Evolutionary conservation across 2,329 filamentous ascomycete genomes (phyloP).

Genomic region (Curvularia sp.): DNA sequence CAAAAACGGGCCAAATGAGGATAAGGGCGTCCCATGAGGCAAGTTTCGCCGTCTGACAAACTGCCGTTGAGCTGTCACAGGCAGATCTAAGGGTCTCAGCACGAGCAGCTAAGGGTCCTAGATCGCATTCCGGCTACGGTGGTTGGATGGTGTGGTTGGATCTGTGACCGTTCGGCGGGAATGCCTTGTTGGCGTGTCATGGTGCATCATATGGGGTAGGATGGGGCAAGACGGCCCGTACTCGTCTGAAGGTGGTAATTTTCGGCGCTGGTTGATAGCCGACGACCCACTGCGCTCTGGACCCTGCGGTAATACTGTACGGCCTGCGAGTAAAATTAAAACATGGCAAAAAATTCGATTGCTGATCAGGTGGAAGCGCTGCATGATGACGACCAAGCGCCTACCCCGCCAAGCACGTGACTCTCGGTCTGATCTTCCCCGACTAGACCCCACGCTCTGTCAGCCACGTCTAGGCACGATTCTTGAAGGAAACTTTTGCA

Average conservation of each 20-base stretch:
- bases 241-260: slow-evolving; percentile 33
- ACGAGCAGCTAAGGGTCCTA: slow-evolving; percentile 22
- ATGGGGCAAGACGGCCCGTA: slow-evolving; percentile 22
- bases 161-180: slow-evolving; percentile 22
- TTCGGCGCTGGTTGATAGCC: slow-evolving; percentile 31
- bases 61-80: slow-evolving; percentile 10
- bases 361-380: slow-evolving; percentile 26
- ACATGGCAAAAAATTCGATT: slow-evolving; percentile 7
- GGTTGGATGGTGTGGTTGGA: slow-evolving; percentile 35
- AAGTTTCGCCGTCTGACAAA: slow-evolving; percentile 38
- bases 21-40: slow-evolving; percentile 26
- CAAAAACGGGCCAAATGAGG: slow-evolving; percentile 20
- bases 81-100: slow-evolving; percentile 31
- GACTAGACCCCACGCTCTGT: slow-evolving; percentile 21
- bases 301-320: neutral
- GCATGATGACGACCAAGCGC: slow-evolving; percentile 28
- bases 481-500: slow-evolving; percentile 14
- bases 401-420: slow-evolving; percentile 24
- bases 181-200: slow-evolving; percentile 21
- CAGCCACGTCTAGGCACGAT: slow-evolving; percentile 5
- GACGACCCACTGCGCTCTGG: slow-evolving; percentile 6
- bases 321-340: neutral
- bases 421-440: slow-evolving; percentile 31
- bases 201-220: slow-evolving; percentile 7
- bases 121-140: slow-evolving; percentile 19